Conservation (phyloP, 1,284 basidiomycete genomes). For the Singerocomus inundabilis region DNA sequence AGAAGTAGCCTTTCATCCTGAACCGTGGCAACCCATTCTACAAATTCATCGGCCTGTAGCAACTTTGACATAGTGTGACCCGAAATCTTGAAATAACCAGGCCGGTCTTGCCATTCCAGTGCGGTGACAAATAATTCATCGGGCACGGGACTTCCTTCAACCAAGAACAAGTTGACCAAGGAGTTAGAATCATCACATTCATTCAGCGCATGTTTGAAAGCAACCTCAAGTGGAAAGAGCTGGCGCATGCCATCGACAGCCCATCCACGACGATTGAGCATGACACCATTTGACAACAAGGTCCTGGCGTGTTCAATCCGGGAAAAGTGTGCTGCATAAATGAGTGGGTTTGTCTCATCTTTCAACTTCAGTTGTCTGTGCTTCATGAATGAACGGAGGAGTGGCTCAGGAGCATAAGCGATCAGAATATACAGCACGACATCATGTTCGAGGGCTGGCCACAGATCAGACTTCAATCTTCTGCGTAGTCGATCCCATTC, state of each 20-base stretch:
- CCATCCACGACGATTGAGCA: background rate
- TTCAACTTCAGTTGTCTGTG: background rate
- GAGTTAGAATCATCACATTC: fast-evolving
- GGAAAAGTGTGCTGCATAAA: background rate
- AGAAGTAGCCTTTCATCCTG: background rate
- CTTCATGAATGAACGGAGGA: background rate
- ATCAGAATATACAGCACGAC: slow-evolving; percentile 7
- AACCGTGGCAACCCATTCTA: background rate
- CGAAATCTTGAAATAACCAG: fast-evolving
- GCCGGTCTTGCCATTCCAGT: background rate
- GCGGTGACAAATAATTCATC: background rate
- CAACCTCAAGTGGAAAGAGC: slow-evolving; percentile 1
- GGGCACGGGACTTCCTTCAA: background rate
- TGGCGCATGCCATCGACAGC: background rate
- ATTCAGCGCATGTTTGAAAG: background rate
- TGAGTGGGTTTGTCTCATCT: slow-evolving; percentile 13
- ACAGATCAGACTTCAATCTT: fast-evolving
- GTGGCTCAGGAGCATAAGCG: background rate
- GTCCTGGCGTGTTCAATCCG: slow-evolving; percentile 4
- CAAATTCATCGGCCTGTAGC: slow-evolving; percentile 7
- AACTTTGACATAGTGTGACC: background rate
- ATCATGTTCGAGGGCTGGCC: background rate
- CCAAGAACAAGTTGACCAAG: slow-evolving; percentile 1
- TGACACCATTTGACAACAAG: slow-evolving; percentile 1
- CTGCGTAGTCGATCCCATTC: slow-evolving; percentile 2